Conservation (phyloP, 345 rosid species). For the Eucalyptus shirleyi region DNA sequence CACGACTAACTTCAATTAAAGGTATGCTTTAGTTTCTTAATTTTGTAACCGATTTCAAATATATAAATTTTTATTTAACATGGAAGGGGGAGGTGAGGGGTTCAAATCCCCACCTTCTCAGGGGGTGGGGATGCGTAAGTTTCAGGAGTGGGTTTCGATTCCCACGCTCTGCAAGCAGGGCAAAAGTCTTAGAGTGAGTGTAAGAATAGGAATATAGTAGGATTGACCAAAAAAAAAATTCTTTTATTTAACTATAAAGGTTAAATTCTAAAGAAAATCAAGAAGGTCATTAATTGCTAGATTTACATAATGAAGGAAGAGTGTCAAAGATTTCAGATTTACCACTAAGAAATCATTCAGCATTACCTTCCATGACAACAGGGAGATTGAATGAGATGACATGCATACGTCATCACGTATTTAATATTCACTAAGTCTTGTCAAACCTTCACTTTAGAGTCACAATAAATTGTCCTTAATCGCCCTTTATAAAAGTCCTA, state of each 20-base stretch:
- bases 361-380: neutral
- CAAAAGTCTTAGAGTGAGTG: no score
- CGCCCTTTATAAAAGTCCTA: no score
- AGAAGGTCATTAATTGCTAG: neutral
- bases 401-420: neutral
- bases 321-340: neutral
- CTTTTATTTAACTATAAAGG: neutral
- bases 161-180: no score
- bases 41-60: neutral
- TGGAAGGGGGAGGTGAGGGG: no score
- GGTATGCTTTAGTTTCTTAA: neutral
- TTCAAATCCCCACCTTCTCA: no score
- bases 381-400: neutral
- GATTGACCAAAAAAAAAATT: neutral
- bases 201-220: no score
- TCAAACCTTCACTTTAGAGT: neutral
- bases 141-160: no score
- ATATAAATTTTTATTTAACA: neutral
- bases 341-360: neutral
- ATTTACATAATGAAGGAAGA: neutral
- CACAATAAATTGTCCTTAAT: neutral
- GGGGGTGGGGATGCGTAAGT: no score
- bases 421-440: neutral
- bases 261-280: neutral
- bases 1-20: neutral